Evolutionary conservation across 371 early-diverging fungal genomes (phyloP), one percentile per base, ranked within the genome.

Genomic region (Lichtheimia corymbifera): DNA sequence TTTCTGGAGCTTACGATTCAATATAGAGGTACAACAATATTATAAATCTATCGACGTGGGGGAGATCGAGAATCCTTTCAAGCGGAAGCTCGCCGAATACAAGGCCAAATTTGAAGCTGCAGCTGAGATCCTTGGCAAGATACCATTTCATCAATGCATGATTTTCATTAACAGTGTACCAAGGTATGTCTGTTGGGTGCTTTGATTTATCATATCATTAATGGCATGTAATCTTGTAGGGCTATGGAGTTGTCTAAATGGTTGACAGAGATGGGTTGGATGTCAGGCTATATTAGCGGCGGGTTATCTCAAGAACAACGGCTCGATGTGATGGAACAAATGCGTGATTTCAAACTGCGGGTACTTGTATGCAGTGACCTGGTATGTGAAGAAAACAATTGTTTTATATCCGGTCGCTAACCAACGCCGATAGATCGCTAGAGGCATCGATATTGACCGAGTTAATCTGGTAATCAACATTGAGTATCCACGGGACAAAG

Each of bases 401-500:
- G 17, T 47, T 47, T 17, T 15, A 47, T 17, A 35, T 35, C 35
- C 2, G 35, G 35, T 53, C 3, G 15, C 27, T 44, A 22, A 41
- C 5, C 45, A n/a, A 18, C 27, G 5, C 64, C 9, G 17, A 22
- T 22, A 79, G 79, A 76, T 99, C 59, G 93, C 98, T 4, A 91
- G 99, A 58, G 99, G 99, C 44, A 96, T 99, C 76, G 99, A 99
- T 72, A 92, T 97, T 66, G 87, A 88, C 40, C 95, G 97, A 67
- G 98, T 99, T 62, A 97, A 94, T 70, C 77, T 99, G 64, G 99
- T 99, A 22, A 88, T 99, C 67, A 99, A 99, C 81, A 93, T 92
- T 64, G 99, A 99, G 67, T 81, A 97, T 58, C 99, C 99, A 18
- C 71, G 87, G 42, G 88, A 89, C 28, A 67, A 73, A 12, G 98